Conservation (phyloP, 31 red algal genomes). For the Porphyra umbilicalis region DNA sequence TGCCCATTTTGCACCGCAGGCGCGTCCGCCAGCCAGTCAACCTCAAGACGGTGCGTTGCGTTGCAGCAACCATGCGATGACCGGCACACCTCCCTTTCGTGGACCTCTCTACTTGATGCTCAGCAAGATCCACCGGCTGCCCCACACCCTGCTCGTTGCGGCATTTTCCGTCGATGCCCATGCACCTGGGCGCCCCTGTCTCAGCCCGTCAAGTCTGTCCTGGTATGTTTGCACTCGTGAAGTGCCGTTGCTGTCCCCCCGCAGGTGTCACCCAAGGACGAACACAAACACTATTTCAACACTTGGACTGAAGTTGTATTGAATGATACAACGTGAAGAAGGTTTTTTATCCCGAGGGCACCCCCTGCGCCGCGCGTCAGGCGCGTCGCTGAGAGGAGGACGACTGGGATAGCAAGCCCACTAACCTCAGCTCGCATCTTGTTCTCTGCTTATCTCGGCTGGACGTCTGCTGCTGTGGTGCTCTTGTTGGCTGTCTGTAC, state of each 20-base stretch:
- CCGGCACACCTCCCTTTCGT: too few species aligned
- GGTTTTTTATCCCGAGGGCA: conserved; percentile 1
- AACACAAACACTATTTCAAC: background rate
- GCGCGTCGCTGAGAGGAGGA: too few species aligned
- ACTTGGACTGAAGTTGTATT: background rate
- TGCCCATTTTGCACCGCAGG: too few species aligned
- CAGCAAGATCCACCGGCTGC: too few species aligned
- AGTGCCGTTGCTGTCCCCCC: background rate
- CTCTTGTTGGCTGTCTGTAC: background rate
- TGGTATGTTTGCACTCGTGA: background rate
- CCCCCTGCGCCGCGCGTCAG: background rate
- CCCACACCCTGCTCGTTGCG: too few species aligned
- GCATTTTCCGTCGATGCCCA: too few species aligned
- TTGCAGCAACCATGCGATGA: too few species aligned
- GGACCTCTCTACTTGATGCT: too few species aligned
- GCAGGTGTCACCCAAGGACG: background rate
- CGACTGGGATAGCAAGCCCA: background rate
- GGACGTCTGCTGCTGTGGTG: background rate
- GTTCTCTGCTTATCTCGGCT: background rate
- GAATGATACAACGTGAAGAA: background rate
- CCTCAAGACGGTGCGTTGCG: too few species aligned
- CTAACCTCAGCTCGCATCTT: background rate
- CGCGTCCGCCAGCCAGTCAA: too few species aligned
- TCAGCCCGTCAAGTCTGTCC: too few species aligned
- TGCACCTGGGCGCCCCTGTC: too few species aligned